A percentile compares a stretch with the other conserved stretches of the same genome.
phyloP scores from a whole-genome alignment of 2,329 filamentous ascomycete species.

The Achaetomium macrosporum region DNA sequence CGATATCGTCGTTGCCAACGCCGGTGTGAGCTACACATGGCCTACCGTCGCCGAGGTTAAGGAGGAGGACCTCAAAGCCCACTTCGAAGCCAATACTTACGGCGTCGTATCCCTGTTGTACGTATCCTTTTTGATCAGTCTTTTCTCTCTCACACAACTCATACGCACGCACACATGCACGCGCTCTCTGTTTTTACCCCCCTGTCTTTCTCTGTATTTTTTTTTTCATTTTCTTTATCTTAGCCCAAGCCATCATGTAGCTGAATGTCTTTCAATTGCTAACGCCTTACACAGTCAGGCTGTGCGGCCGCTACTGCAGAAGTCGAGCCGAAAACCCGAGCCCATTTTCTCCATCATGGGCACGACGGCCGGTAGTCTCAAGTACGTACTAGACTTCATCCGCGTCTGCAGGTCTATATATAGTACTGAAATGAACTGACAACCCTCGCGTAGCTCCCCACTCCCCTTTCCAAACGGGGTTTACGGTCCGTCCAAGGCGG shows the following conservation, averaged over 20 bases:
- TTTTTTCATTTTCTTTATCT: too few relatives aligned
- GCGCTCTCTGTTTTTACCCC: too few relatives aligned
- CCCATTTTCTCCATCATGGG: conserved; percentile 38
- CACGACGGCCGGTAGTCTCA: conserved; percentile 24
- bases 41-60: conserved; percentile 30
- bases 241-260: too few relatives aligned
- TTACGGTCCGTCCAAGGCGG: conserved; percentile 42
- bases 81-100: too few relatives aligned
- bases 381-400: conserved; percentile 8
- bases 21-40: conserved; percentile 35
- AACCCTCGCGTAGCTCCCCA: conserved; percentile 13
- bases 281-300: conserved; percentile 42
- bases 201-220: too few relatives aligned
- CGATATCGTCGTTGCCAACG: conserved; percentile 49
- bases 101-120: too few relatives aligned
- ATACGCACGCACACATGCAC: too few relatives aligned
- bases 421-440: too few relatives aligned
- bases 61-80: conserved; percentile 32
- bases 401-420: neutral
- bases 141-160: too few relatives aligned
- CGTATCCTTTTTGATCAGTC: too few relatives aligned
- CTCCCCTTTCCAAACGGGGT: conserved; percentile 29
- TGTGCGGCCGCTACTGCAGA: conserved; percentile 34
- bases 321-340: conserved; percentile 20
- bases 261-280: conserved; percentile 40